Evolutionary conservation across 345 rosid genomes (phyloP).

Genomic region (Boechera divaricarpa): DNA sequence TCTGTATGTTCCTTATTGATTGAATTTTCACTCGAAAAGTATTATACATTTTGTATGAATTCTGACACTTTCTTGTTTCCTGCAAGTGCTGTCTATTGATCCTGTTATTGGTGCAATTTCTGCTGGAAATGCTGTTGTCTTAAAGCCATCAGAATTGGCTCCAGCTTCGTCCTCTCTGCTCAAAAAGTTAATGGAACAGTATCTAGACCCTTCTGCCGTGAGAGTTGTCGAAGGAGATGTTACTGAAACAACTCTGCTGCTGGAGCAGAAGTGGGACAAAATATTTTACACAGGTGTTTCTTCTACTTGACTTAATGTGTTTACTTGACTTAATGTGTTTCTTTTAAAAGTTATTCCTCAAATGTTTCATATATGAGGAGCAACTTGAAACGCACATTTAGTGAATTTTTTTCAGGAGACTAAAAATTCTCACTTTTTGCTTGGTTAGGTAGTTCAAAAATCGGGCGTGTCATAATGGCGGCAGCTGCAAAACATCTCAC

Average conservation of each 20-base stretch:
- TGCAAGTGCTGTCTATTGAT: conserved; percentile 84
- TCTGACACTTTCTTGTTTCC: conserved; percentile 6
- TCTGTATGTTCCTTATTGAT: conserved; percentile 55
- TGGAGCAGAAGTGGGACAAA: conserved; percentile 98
- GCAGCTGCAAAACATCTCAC: conserved; percentile 98
- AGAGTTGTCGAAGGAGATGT: conserved; percentile 88
- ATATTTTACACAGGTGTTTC: conserved; percentile 88
- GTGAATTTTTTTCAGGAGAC: neutral
- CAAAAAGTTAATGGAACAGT: conserved; percentile 62
- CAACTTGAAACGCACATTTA: neutral
- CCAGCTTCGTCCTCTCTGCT: conserved; percentile 80
- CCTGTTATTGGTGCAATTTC: conserved; percentile 95
- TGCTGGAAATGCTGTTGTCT: conserved; percentile 86
- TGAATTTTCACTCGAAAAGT: neutral
- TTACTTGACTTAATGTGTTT: neutral
- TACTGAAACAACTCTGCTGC: conserved; percentile 70
- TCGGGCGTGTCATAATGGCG: conserved; percentile 83
- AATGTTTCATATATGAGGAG: neutral
- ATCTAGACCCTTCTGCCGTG: conserved; percentile 71
- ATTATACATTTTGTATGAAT: neutral
- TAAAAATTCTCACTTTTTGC: neutral
- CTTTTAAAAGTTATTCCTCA: neutral
- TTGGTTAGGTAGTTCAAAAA: conserved; percentile 72
- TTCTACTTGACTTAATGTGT: neutral
- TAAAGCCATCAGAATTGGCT: conserved; percentile 94